Evolutionary conservation across 148 eudicot species (phyloP), one percentile per base, ranked within the genome.

Genomic region (Vaccinium corymbosum): DNA sequence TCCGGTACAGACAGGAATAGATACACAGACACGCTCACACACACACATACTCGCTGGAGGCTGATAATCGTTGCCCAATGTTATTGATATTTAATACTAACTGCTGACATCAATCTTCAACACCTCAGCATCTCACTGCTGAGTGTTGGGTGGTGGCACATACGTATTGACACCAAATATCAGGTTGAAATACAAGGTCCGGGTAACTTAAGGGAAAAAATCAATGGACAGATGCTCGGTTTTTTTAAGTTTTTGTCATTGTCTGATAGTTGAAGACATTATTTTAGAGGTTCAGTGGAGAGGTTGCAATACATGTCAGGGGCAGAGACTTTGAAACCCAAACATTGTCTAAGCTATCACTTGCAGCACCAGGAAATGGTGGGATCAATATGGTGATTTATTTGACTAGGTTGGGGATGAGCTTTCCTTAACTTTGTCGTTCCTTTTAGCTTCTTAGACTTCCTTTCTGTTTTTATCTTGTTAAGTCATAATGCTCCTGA

Each of bases 111-210:
- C 27, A 62, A 62, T n/a, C 16, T 19, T 62, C 29, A n/a, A 22
- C 70, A 62, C 70, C 27, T n/a, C 27, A 62, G 29, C 70, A 19
- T 62, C 70, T 62, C 70, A 62, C 70, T 62, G 70, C 70, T 56
- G 59, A 15, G 59, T 56, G 59, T 56, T 56, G 59, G 59, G 11
- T 61, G 66, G 25, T 6, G 25, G 25, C 25, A 20, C 66, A 61
- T n/a, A 66, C 72, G 22, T 25, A 66, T 10, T 66, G 72, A 22
- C 35, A 66, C 72, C 22, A 66, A 66, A 66, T 25, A 27, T 66
- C 32, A 25, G 72, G 72, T 22, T 66, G 35, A 66, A 66, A 20
- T 6, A 56, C 46, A 16, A 56, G 59, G 59, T 56, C 19, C 5
- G 19, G 59, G 20, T 56, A 16, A 56, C 59, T 56, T 56, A 16